Evolutionary conservation across 768 basidiomycete genomes (phyloP).

Genomic region (Gymnopilus junonius): DNA sequence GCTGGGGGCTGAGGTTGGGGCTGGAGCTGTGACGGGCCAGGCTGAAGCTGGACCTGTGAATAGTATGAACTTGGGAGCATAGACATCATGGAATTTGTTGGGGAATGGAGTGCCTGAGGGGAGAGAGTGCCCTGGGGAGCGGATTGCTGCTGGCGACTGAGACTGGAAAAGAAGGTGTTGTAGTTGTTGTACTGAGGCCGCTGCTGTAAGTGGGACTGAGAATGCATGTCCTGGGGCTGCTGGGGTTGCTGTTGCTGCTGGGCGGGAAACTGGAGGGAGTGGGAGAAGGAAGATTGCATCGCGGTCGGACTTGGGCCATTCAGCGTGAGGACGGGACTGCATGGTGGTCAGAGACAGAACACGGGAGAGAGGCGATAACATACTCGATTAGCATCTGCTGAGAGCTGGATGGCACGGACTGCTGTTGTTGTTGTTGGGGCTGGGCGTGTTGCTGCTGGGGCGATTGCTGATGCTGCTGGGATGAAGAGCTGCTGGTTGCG

Average conservation of each 20-base stretch:
- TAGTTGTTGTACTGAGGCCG: constrained; percentile 19
- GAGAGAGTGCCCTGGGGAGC: constrained; percentile 67
- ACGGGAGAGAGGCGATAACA: constrained; percentile 31
- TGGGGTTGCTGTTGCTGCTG: constrained; percentile 35
- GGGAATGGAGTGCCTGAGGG: constrained; percentile 70
- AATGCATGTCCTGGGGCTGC: constrained; percentile 35
- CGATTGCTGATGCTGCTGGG: constrained; percentile 27
- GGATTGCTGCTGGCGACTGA: constrained; percentile 36
- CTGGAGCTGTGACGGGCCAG: constrained; percentile 15
- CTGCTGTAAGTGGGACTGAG: constrained; percentile 31
- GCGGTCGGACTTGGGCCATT: constrained; percentile 46
- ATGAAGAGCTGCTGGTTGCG: constrained; percentile 54
- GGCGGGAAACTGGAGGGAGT: constrained; percentile 40
- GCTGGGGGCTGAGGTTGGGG: constrained; percentile 17
- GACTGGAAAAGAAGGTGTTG: constrained; percentile 20
- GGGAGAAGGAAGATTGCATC: constrained; percentile 49
- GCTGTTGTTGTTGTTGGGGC: constrained; percentile 33
- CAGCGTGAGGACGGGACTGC: constrained; percentile 64
- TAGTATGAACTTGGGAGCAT: constrained; percentile 40
- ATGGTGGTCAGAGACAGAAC: constrained; percentile 15
- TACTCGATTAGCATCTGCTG: constrained; percentile 73
- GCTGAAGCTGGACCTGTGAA: constrained; percentile 17
- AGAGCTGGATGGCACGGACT: constrained; percentile 31
- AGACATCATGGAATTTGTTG: constrained; percentile 51
- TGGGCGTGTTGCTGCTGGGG: constrained; percentile 31